phyloP scores from a whole-genome alignment of 148 eudicot species.

The Pouteria glomerata region DNA sequence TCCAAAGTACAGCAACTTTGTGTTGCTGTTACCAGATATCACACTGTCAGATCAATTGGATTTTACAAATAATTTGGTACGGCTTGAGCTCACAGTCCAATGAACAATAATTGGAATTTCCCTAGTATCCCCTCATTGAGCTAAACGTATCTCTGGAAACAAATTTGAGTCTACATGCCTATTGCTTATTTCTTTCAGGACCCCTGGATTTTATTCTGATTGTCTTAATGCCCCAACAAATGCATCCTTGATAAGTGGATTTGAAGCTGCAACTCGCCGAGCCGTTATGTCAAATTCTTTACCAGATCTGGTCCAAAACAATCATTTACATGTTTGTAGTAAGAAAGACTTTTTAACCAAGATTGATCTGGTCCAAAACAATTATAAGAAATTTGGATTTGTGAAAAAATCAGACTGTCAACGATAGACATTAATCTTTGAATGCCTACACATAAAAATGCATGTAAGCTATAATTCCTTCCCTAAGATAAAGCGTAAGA shows the following conservation, averaged over 20 bases:
- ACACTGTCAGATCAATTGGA: not conserved
- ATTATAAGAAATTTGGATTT: not conserved
- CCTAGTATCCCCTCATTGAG: not conserved
- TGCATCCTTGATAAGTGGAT: slow-evolving; percentile 18
- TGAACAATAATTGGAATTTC: not conserved
- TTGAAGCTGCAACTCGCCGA: slow-evolving; percentile 23
- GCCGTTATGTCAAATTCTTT: slow-evolving; percentile 18
- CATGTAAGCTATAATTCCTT: not conserved
- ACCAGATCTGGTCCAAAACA: slow-evolving; percentile 14
- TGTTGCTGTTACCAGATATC: not conserved
- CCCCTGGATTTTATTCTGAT: slow-evolving; percentile 11
- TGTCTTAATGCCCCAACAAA: slow-evolving; percentile 16
- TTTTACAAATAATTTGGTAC: slow-evolving; percentile 4
- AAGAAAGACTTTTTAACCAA: not conserved
- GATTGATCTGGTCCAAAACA: not conserved
- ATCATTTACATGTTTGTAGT: not conserved
- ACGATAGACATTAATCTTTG: not conserved
- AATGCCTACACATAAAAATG: not conserved
- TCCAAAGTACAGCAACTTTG: not conserved
- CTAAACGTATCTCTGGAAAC: not conserved
- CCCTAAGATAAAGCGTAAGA: not conserved
- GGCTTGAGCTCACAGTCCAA: slow-evolving; percentile 2
- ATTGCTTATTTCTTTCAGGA: slow-evolving; percentile 2
- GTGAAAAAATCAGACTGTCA: not conserved
- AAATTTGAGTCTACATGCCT: not conserved